These are phyloP conservation scores for Colletotrichum truncatum DNA, from an alignment of 2,329 filamentous ascomycete species.

Conservation along the genomic window DNA sequence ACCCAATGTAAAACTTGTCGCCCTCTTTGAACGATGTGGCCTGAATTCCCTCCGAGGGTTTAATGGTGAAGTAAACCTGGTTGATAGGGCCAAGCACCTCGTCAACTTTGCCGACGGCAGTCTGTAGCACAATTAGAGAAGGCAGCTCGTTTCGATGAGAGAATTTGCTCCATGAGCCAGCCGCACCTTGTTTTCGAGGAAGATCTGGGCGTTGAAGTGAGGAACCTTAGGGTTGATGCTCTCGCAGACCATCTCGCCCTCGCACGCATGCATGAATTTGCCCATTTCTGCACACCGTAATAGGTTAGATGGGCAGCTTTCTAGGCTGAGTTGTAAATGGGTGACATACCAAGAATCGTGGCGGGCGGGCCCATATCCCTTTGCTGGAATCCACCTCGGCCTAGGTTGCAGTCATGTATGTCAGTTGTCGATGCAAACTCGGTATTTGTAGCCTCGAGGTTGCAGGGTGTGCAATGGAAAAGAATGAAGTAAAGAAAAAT, in stretches of 20 bases:
- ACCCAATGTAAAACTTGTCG: constrained; percentile 96
- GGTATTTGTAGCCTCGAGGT: neutral
- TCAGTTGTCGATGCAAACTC: neutral
- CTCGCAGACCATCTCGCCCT: constrained; percentile 98
- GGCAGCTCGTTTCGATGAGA: neutral
- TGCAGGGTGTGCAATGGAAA: neutral
- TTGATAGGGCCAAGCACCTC: constrained; percentile 98
- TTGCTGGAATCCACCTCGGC: constrained; percentile 31
- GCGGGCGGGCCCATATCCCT: constrained; percentile 32
- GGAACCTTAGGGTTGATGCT: constrained; percentile 95
- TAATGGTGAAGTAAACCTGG: constrained; percentile 98
- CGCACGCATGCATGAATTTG: constrained; percentile 90
- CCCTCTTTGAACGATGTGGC: constrained; percentile 93
- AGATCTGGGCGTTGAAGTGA: constrained; percentile 99
- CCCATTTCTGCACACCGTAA: constrained; percentile 77
- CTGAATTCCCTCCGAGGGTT: constrained; percentile 95
- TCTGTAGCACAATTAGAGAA: constrained; percentile 53
- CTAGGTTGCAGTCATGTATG: constrained; percentile 11
- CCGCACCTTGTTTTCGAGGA: constrained; percentile 93
- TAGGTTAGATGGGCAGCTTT: neutral
- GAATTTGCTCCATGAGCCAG: neutral
- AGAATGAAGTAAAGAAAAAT: neutral
- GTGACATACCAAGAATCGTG: constrained; percentile 29
- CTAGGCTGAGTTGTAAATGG: neutral
- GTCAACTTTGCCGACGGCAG: constrained; percentile 93